These are phyloP conservation scores for Dictyostelium citrinum DNA, from an alignment of 78 protist genomes.

Conservation along the genomic window DNA sequence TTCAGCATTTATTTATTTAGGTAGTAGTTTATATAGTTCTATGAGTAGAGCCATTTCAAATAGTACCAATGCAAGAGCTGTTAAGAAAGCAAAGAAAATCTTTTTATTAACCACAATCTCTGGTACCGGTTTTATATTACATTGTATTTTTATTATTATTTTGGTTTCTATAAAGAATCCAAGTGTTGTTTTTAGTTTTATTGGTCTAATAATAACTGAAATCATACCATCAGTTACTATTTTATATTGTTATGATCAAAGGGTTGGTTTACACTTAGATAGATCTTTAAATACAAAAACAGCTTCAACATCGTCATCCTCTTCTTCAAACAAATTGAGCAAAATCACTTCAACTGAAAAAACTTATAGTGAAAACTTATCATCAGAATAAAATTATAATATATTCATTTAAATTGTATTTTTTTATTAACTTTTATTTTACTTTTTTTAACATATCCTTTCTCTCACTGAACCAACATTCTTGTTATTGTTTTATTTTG, in stretches of 20 bases:
- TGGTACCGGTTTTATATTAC: slow-evolving; percentile 36
- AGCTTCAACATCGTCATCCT: neutral
- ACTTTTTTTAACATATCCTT: no score
- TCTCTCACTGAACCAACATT: no score
- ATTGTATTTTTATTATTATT: slow-evolving; percentile 42
- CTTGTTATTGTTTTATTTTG: no score
- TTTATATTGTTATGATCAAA: slow-evolving; percentile 51
- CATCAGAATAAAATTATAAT: neutral
- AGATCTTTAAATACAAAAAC: neutral
- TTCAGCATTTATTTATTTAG: slow-evolving; percentile 33
- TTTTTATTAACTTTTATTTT: no score
- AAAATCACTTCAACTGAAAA: neutral
- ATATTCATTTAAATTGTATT: no score
- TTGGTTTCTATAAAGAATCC: slow-evolving; percentile 18
- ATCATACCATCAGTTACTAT: slow-evolving; percentile 28
- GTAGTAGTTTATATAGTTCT: neutral
- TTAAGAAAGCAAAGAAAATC: slow-evolving; percentile 1
- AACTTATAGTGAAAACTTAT: neutral
- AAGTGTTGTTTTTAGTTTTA: slow-evolving; percentile 12
- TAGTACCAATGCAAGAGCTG: neutral
- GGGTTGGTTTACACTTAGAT: neutral
- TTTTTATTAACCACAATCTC: slow-evolving; percentile 5
- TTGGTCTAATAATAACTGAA: slow-evolving; percentile 60
- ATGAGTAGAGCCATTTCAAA: neutral
- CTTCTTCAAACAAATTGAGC: neutral